Evolutionary conservation across 768 basidiomycete genomes (phyloP), one percentile per base, ranked within the genome.

Genomic region (Sporobolomyces roseus): DNA sequence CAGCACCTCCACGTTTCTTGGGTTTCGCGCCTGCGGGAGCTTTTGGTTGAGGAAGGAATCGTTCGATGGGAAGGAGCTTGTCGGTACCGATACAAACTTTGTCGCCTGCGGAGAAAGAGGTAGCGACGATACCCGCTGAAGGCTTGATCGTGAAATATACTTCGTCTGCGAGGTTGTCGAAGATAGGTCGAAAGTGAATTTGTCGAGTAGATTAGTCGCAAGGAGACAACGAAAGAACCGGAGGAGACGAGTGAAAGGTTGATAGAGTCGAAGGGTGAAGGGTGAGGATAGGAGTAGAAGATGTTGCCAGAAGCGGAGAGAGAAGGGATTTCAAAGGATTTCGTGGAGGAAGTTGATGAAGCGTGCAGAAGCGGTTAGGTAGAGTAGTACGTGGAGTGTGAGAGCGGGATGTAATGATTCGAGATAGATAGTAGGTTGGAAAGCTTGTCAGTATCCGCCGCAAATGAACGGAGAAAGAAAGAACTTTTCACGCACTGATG

Each of bases 121-220:
- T 88, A 12, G 96, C 93, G 54, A 93, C 86, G 88, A 98, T 92
- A 36, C 96, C 96, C 65, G 90, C 88, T 25, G 87, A 85, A 89
- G 97, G 96, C 82, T 98, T 99, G 72, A 99, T 84, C 4, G 93
- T 93, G 77, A 99, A 98, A 80, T 86, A 98, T 66, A 98, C 93
- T 78, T 98, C 92, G 75, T 77, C 68, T 73, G 71, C 4, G 12
- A 17, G 23, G 33, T n/a, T 32, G 25, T 29, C 8, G 46, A 1
- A 10, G 3, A 32, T 35, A 43, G 33, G 33, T 27, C 17, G 12
- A 1, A 10, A 23, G 38, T 27, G 9, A 33, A 10, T 10, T 25
- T 10, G n/a, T 19, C 10, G 49, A 32, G 23, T 3, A 4, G 62
- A 23, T 46, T 21, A n/a, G n/a, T n/a, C n/a, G n/a, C n/a, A n/a